These are phyloP conservation scores for Periconia macrospinosa DNA, from an alignment of 2,329 filamentous ascomycete species.

Conservation along the genomic window DNA sequence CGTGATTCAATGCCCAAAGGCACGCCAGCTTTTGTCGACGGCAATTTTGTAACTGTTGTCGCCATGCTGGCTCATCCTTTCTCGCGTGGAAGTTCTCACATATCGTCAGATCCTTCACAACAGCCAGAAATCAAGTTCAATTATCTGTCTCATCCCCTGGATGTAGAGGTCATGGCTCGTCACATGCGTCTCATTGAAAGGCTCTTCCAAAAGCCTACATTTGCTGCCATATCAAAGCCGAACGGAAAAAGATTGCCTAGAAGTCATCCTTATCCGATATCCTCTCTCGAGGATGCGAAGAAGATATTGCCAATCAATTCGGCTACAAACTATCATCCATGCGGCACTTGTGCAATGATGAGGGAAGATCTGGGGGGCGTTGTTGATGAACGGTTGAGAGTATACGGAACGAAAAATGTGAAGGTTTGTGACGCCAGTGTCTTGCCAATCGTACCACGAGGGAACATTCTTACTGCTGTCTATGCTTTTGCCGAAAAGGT, in stretches of 20 bases:
- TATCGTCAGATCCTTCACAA: slow-evolving; percentile 34
- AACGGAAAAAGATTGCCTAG: slow-evolving; percentile 14
- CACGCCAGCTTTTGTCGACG: slow-evolving; percentile 13
- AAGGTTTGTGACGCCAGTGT: slow-evolving; percentile 33
- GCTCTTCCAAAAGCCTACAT: slow-evolving; percentile 14
- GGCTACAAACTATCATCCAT: slow-evolving; percentile 28
- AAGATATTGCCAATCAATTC: slow-evolving; percentile 12
- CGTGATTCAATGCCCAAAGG: slow-evolving; percentile 6
- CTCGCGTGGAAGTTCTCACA: slow-evolving; percentile 46
- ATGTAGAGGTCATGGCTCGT: slow-evolving; percentile 45
- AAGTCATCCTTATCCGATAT: slow-evolving; percentile 13
- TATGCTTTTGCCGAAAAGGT: slow-evolving; percentile 31
- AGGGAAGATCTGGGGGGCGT: slow-evolving; percentile 30
- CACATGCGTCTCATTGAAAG: slow-evolving; percentile 40
- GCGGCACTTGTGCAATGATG: slow-evolving; percentile 40
- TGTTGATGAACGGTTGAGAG: slow-evolving; percentile 27
- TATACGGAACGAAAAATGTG: slow-evolving; percentile 33
- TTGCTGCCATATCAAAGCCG: slow-evolving; percentile 12
- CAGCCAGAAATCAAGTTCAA: slow-evolving; percentile 44
- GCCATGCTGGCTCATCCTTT: slow-evolving; percentile 37
- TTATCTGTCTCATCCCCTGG: slow-evolving; percentile 49
- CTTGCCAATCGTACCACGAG: slow-evolving; percentile 22
- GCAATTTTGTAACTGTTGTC: slow-evolving; percentile 18
- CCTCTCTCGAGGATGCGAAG: slow-evolving; percentile 17
- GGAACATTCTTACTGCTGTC: slow-evolving; percentile 24